Conservation (phyloP, 2,329 filamentous ascomycete species). For the Aspergillus eucalypticola region DNA sequence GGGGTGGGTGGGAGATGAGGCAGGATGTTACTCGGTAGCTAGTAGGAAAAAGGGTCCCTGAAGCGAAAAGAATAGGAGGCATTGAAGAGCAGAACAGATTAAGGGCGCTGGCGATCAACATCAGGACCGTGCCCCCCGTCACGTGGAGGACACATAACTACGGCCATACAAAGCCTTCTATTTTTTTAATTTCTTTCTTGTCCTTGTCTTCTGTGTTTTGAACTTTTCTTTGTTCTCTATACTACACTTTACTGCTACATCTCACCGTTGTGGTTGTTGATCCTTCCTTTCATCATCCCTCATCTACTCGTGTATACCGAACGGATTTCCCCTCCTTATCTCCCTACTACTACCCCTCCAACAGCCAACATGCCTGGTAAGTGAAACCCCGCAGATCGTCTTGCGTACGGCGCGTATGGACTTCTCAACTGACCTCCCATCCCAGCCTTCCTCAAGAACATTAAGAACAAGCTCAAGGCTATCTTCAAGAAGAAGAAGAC, state of each 20-base stretch:
- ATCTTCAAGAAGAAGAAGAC: constrained; percentile 38
- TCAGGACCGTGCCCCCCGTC: constrained; percentile 18
- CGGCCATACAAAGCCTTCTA: not conserved
- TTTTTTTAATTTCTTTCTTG: not conserved
- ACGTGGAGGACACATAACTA: constrained; percentile 16
- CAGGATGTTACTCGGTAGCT: not conserved
- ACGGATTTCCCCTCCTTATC: not conserved
- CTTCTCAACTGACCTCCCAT: not conserved
- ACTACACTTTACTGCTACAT: not conserved
- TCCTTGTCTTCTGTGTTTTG: not conserved
- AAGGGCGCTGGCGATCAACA: constrained; percentile 13
- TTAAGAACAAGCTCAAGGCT: constrained; percentile 37
- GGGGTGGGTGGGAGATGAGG: constrained; percentile 9
- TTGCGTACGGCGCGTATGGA: not conserved
- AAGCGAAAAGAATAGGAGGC: constrained; percentile 5
- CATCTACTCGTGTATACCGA: not conserved
- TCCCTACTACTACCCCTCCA: not conserved
- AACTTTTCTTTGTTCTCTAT: not conserved
- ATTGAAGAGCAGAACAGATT: constrained; percentile 11
- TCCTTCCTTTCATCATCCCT: not conserved
- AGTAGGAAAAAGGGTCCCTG: not conserved
- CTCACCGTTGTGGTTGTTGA: not conserved
- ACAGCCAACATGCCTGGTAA: constrained; percentile 33
- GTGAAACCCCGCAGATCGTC: not conserved
- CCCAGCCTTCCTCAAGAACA: constrained; percentile 32